Evolutionary conservation across 306 rosid species (phyloP).

Genomic region (Inga laurina): DNA sequence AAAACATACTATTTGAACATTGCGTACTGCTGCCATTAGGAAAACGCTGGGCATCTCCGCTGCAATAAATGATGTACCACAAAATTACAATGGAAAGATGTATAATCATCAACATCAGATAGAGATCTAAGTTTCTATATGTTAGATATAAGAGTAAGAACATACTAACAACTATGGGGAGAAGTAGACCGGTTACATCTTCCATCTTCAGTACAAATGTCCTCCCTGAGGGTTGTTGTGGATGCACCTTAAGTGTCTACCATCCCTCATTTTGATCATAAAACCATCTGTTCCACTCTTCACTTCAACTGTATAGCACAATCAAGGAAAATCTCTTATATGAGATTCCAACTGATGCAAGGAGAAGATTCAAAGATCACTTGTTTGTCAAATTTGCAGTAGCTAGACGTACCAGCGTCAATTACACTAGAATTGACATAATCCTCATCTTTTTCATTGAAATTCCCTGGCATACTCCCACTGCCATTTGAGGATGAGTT

Average conservation of each 20-base stretch:
- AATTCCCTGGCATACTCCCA: constrained; percentile 79
- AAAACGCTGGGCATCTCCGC: constrained; percentile 97
- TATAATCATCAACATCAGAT: constrained; percentile 15
- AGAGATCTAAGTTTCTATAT: constrained; percentile 11
- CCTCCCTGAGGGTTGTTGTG: constrained; percentile 98
- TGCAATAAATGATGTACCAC: constrained; percentile 49
- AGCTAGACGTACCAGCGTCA: constrained; percentile 78
- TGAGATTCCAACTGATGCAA: not conserved
- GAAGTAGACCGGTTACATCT: constrained; percentile 95
- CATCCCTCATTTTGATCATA: constrained; percentile 95
- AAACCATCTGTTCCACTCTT: constrained; percentile 96
- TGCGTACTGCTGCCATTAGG: constrained; percentile 91
- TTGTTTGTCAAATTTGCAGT: not conserved
- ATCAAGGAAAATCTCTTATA: constrained; percentile 8
- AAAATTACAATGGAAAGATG: constrained; percentile 28
- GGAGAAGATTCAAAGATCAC: not conserved
- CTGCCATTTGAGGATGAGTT: constrained; percentile 73
- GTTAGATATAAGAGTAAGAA: constrained; percentile 24
- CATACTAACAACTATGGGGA: constrained; percentile 98
- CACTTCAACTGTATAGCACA: constrained; percentile 81
- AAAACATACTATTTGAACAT: constrained; percentile 81
- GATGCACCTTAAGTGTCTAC: constrained; percentile 81
- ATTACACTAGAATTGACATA: constrained; percentile 82
- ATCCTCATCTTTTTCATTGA: constrained; percentile 84
- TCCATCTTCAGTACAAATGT: constrained; percentile 95